Base-by-base conservation (phyloP, 768 basidiomycete genomes). In the Amanita phalloides region DNA sequence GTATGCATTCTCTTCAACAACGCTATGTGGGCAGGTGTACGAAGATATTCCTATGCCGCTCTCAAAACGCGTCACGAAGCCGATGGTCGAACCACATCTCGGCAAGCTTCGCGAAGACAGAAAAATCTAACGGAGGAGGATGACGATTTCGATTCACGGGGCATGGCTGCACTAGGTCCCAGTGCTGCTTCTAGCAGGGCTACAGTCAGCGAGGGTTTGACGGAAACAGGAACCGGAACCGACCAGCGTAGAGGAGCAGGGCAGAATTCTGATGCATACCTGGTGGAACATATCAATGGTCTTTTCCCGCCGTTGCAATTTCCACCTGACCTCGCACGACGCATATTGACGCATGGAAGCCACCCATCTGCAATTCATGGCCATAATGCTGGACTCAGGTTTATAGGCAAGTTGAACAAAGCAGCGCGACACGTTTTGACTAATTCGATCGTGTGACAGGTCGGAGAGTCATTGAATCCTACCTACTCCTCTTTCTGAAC, bases 341-440 rank as follows among this genome's bases (percentile, higher is more conserved):
- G 89, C 53, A 73, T 88, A 55, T 68, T 91, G 56, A 92, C 90
- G 2, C 90, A 92, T 61, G 72, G 74, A 6, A 88, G 86, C 66
- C 89, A 88, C 66, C 76, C 71, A 44, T 71, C 77, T 50, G 83
- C 86, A 26, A 64, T 73, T 48, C 60, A 75, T 42, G 86, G 89
- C 2, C 86, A 90, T 62, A 90, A 90, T 58, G 79, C 75, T 43
- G 79, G 79, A 8, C 67, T 86, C 42, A 71, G 76, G 38, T 92
- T 91, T 59, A 72, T 89, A 26, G 90, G 88, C 86, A 58, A 51
- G 79, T 67, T 7, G 47, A 52, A 52, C 30, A 50, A 26, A 52
- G 35, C 51, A 52, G 36, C 17, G 38, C 32, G 17, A 21, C 33
- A 47, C 13, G 43, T 36, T 25, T 48, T 47, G 28, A 35, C 20